phyloP scores from a whole-genome alignment of 2,329 filamentous ascomycete genomes.

The Trichoderma polysporum region DNA sequence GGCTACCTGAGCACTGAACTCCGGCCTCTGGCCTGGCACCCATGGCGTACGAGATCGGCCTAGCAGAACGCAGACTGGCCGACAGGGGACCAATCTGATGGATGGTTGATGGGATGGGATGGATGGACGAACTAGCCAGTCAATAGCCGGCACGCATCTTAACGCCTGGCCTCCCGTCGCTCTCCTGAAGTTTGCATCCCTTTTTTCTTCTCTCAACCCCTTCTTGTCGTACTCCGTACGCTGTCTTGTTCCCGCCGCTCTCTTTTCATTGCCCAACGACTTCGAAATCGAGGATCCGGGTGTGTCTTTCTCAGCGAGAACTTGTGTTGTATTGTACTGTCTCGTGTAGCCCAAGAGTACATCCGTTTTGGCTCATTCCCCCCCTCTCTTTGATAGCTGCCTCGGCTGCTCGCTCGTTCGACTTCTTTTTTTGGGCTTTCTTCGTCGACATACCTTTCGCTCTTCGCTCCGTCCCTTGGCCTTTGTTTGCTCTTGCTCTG shows the following conservation, averaged over 20 bases:
- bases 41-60: conserved; percentile 24
- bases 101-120: conserved; percentile 17
- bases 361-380: conserved; percentile 15
- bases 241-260: conserved; percentile 22
- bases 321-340: conserved; percentile 4
- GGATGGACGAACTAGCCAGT: conserved; percentile 19
- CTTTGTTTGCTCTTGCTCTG: conserved; percentile 2
- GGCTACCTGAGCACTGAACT: conserved; percentile 20
- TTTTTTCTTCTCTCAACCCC: conserved; percentile 22
- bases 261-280: conserved; percentile 16
- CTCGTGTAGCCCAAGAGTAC: conserved; percentile 11
- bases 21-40: conserved; percentile 18
- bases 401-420: conserved; percentile 19
- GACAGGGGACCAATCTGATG: conserved; percentile 20
- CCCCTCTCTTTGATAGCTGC: conserved; percentile 16
- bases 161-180: conserved; percentile 19
- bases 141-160: conserved; percentile 21
- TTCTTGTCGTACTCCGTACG: conserved; percentile 16
- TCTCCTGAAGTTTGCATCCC: conserved; percentile 21
- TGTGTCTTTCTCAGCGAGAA: conserved; percentile 11
- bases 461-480: not conserved
- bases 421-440: not conserved
- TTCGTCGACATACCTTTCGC: conserved; percentile 11
- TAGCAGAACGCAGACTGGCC: conserved; percentile 18
- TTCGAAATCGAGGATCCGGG: conserved; percentile 6